These are phyloP conservation scores for Pseudohalonectria lignicola DNA, from an alignment of 2,329 filamentous ascomycete species.

Conservation along the genomic window DNA sequence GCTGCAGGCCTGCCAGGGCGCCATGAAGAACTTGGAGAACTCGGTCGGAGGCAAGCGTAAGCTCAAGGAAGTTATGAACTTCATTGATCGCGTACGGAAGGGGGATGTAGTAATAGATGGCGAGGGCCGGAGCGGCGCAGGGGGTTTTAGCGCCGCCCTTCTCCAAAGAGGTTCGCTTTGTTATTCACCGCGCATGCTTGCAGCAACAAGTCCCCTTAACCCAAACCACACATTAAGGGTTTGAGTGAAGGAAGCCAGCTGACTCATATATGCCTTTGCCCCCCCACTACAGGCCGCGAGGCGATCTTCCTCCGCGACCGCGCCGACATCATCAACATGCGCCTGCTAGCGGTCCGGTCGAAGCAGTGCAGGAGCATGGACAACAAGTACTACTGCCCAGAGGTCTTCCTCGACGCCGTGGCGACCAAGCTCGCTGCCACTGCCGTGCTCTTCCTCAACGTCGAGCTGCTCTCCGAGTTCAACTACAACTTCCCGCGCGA, in stretches of 20 bases:
- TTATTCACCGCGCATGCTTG: background rate
- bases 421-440: constrained; percentile 91
- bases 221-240: too few species aligned
- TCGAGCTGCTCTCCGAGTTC: constrained; percentile 92
- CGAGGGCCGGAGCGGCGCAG: constrained; percentile 72
- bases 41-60: constrained; percentile 73
- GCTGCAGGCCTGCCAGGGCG: constrained; percentile 70
- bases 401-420: constrained; percentile 95
- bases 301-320: constrained; percentile 90
- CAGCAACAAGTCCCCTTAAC: too few species aligned
- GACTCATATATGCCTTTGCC: too few species aligned
- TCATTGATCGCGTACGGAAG: constrained; percentile 81
- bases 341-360: constrained; percentile 76
- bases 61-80: constrained; percentile 77
- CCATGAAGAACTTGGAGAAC: constrained; percentile 65
- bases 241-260: too few species aligned
- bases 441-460: constrained; percentile 92
- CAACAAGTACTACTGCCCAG: constrained; percentile 95
- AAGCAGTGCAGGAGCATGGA: constrained; percentile 74
- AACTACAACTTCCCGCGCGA: constrained; percentile 96
- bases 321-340: constrained; percentile 81
- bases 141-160: constrained; percentile 83
- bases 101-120: constrained; percentile 80
- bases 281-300: constrained; percentile 68
- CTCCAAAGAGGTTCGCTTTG: constrained; percentile 59